These are phyloP conservation scores for Arctostaphylos glauca DNA, from an alignment of 148 eudicot genomes.

Conservation along the genomic window DNA sequence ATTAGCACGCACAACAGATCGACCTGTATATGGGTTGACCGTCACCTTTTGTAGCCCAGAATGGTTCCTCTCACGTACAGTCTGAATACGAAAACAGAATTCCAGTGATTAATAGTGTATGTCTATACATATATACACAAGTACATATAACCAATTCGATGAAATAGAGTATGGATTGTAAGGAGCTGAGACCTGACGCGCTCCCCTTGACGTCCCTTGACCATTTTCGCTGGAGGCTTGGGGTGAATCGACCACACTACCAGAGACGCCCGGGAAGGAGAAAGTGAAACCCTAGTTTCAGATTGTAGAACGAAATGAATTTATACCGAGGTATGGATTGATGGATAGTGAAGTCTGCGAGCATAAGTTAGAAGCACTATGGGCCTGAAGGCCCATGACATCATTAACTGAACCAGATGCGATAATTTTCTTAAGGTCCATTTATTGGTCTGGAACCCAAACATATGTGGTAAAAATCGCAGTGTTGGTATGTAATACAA, in stretches of 20 bases:
- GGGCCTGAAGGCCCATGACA: constrained; percentile 11
- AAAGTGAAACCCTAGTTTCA: not conserved
- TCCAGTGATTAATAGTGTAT: not conserved
- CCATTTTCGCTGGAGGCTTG: constrained; percentile 39
- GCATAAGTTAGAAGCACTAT: not conserved
- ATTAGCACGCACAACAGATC: not conserved
- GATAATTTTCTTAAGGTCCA: too few species aligned
- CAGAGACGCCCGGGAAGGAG: constrained; percentile 4
- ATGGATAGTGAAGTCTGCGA: not conserved
- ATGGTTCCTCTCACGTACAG: constrained; percentile 57
- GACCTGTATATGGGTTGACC: too few species aligned
- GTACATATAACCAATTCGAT: not conserved
- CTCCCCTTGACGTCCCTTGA: constrained; percentile 84
- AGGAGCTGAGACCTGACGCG: constrained; percentile 49
- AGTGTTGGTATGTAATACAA: too few species aligned
- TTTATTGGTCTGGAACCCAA: too few species aligned
- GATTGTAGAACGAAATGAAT: not conserved
- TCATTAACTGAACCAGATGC: too few species aligned
- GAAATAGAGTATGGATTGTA: not conserved
- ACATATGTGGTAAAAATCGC: too few species aligned
- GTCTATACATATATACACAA: not conserved
- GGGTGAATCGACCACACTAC: not conserved
- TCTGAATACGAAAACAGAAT: constrained; percentile 24
- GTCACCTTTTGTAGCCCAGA: constrained; percentile 72
- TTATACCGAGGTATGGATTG: constrained; percentile 10